A percentile compares a stretch with the other conserved stretches of the same genome.
Evolutionary conservation across 208 protist species (phyloP).

Genomic region (Leishmania lainsoni): DNA sequence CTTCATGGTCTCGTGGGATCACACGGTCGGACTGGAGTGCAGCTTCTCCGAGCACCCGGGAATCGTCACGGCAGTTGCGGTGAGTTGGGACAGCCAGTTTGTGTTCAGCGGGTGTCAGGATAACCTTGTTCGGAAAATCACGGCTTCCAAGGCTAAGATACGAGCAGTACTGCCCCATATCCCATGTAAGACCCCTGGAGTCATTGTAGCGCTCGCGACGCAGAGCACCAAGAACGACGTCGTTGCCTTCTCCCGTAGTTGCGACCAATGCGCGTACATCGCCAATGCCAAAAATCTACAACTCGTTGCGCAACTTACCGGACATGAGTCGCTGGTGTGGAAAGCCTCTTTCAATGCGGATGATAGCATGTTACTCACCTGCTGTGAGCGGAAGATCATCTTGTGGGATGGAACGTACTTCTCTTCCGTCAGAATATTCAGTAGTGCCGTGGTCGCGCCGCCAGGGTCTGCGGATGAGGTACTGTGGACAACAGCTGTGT

Average conservation of each 20-base stretch:
- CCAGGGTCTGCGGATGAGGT: slow-evolving; percentile 10
- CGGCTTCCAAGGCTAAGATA: slow-evolving; percentile 40
- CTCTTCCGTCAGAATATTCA: slow-evolving; percentile 30
- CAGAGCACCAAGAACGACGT: slow-evolving; percentile 50
- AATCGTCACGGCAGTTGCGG: slow-evolving; percentile 59
- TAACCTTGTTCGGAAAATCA: slow-evolving; percentile 48
- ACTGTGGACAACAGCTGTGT: slow-evolving; percentile 54
- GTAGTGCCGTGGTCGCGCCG: slow-evolving; percentile 7
- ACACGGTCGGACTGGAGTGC: slow-evolving; percentile 52
- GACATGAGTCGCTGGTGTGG: slow-evolving; percentile 58
- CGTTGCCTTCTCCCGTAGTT: slow-evolving; percentile 57
- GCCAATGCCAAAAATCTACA: slow-evolving; percentile 34
- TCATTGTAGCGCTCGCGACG: slow-evolving; percentile 53
- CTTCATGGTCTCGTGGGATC: slow-evolving; percentile 59
- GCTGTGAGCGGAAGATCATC: slow-evolving; percentile 59
- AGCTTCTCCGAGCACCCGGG: slow-evolving; percentile 57
- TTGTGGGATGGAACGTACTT: slow-evolving; percentile 43
- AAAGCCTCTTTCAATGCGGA: slow-evolving; percentile 45
- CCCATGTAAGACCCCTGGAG: slow-evolving; percentile 25
- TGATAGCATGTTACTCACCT: slow-evolving; percentile 50
- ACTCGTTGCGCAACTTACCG: slow-evolving; percentile 35
- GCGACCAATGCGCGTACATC: slow-evolving; percentile 47
- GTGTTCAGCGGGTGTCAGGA: slow-evolving; percentile 75
- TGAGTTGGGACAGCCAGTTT: slow-evolving; percentile 49
- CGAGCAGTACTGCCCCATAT: slow-evolving; percentile 27